Percentiles rank a stretch among this genome's conserved stretches.
Conservation (phyloP, 1,284 basidiomycete genomes). For the Ustilago xerochloae region DNA sequence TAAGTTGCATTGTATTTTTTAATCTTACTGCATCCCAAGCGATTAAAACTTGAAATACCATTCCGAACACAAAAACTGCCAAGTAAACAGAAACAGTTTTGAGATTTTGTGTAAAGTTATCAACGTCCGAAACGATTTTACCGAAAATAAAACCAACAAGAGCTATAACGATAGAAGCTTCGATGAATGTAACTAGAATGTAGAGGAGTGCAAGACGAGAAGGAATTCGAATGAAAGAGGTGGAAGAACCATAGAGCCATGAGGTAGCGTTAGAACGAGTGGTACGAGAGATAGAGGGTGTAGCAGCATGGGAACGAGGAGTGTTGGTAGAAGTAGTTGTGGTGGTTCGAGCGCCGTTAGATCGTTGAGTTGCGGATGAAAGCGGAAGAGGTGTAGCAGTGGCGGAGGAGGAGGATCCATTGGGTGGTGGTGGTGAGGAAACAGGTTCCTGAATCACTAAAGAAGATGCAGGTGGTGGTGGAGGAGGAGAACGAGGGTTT, state of each 20-base stretch:
- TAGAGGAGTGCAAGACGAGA: constrained; percentile 23
- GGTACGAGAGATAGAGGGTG: constrained; percentile 36
- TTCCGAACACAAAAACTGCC: constrained; percentile 57
- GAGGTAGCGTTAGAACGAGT: constrained; percentile 26
- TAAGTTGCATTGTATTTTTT: constrained; percentile 62
- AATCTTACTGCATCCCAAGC: constrained; percentile 57
- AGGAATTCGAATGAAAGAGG: constrained; percentile 35
- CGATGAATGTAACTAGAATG: constrained; percentile 40
- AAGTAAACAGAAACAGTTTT: constrained; percentile 62
- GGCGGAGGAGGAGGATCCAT: too few species aligned
- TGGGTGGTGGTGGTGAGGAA: constrained; percentile 2
- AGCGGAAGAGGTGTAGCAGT: not conserved
- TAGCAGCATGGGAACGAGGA: constrained; percentile 18
- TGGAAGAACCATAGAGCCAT: constrained; percentile 20
- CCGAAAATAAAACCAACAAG: constrained; percentile 57
- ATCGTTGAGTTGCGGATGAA: not conserved
- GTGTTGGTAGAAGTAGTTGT: not conserved
- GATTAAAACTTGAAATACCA: constrained; percentile 54
- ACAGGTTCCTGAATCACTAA: constrained; percentile 25
- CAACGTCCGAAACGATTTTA: constrained; percentile 34
- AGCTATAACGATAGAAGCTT: constrained; percentile 50
- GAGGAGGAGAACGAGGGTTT: too few species aligned
- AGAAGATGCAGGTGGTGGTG: constrained; percentile 22
- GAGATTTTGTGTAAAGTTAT: constrained; percentile 53
- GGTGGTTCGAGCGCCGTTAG: not conserved